Conservation (phyloP, 2,329 filamentous ascomycete genomes). For the Sclerotinia minor region DNA sequence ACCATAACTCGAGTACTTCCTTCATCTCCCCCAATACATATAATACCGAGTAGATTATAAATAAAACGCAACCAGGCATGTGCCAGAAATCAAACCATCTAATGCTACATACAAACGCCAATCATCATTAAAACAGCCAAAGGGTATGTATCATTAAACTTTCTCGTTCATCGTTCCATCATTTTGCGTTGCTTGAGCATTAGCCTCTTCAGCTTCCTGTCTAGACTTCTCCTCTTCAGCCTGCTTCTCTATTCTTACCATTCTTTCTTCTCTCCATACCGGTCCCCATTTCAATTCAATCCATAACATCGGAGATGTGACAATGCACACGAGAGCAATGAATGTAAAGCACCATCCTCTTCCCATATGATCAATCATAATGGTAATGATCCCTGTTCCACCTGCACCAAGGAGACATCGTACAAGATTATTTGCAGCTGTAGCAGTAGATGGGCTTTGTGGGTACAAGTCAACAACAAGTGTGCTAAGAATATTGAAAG, state of each 20-base stretch:
- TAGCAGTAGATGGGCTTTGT: slow-evolving; percentile 59
- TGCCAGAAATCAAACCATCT: not conserved
- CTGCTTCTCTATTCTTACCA: slow-evolving; percentile 45
- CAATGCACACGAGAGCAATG: slow-evolving; percentile 52
- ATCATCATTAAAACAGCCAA: not conserved
- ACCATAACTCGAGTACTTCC: not conserved
- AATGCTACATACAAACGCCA: not conserved
- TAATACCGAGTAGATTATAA: not conserved
- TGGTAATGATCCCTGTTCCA: slow-evolving; percentile 59
- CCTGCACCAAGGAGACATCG: slow-evolving; percentile 62
- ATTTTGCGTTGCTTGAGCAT: slow-evolving; percentile 5
- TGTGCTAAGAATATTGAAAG: slow-evolving; percentile 63
- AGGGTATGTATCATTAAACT: not conserved
- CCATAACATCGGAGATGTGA: slow-evolving; percentile 51
- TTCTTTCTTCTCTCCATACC: slow-evolving; percentile 53
- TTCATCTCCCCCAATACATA: not conserved
- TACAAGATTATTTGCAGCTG: slow-evolving; percentile 63
- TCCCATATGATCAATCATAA: slow-evolving; percentile 58
- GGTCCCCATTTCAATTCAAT: slow-evolving; percentile 52
- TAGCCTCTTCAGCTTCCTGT: slow-evolving; percentile 17
- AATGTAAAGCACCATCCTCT: slow-evolving; percentile 64
- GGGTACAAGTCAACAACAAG: slow-evolving; percentile 65
- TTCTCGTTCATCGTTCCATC: slow-evolving; percentile 18
- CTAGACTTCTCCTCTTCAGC: slow-evolving; percentile 37
- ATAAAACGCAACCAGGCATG: not conserved